Conservation (phyloP, 2,329 filamentous ascomycete species). For the Fusarium floridanum region DNA sequence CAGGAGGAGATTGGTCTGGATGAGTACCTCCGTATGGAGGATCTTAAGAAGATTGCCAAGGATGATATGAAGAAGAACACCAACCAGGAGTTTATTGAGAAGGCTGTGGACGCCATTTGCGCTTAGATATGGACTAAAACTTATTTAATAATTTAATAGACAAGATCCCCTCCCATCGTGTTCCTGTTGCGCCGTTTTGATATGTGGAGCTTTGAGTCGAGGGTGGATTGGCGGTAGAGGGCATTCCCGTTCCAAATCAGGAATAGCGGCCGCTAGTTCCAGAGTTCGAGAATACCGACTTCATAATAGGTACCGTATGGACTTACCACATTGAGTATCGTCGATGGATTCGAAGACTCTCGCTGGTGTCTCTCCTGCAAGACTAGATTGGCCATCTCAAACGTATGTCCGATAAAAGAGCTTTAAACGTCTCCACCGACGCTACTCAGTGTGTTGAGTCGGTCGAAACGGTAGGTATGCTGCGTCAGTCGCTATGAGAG, state of each 20-base stretch:
- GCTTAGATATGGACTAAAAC: not conserved
- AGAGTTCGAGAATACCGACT: too few relatives aligned
- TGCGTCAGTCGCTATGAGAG: too few relatives aligned
- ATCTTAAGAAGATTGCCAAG: not conserved
- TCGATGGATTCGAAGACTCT: too few relatives aligned
- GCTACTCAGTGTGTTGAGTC: too few relatives aligned
- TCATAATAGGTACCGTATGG: too few relatives aligned
- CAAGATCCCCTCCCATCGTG: not conserved
- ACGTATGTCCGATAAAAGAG: too few relatives aligned
- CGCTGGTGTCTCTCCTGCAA: too few relatives aligned
- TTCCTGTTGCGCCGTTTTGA: not conserved
- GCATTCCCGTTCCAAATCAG: not conserved
- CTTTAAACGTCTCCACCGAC: too few relatives aligned
- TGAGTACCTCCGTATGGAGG: conserved; percentile 15
- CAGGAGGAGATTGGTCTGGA: conserved; percentile 24
- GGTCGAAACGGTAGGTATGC: too few relatives aligned
- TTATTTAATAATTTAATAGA: not conserved
- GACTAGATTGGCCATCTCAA: too few relatives aligned
- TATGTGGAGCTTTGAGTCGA: not conserved
- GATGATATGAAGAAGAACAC: not conserved
- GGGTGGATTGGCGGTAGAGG: not conserved
- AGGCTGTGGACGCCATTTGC: not conserved
- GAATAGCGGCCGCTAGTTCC: not conserved
- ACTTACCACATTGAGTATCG: too few relatives aligned
- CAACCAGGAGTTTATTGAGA: not conserved